Conservation (phyloP, 345 rosid genomes). For the Salix koriyanagi region DNA sequence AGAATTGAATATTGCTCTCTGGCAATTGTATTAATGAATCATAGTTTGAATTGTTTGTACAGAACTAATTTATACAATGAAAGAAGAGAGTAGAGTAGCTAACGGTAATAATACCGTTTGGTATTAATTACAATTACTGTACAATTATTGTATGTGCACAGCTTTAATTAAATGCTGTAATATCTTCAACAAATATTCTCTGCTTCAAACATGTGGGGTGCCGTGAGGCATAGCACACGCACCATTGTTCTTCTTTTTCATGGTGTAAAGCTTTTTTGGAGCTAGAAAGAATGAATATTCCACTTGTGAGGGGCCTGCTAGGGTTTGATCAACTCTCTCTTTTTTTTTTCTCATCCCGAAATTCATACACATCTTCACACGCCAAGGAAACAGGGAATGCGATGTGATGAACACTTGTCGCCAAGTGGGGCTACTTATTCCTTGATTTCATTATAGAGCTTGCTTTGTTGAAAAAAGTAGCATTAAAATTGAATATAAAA, state of each 20-base stretch:
- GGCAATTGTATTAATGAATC: too few species aligned
- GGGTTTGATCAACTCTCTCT: background rate
- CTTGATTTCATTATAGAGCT: background rate
- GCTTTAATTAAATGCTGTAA: too few species aligned
- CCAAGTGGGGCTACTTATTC: constrained; percentile 1
- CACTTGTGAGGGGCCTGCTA: background rate
- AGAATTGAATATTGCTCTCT: too few species aligned
- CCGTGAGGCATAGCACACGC: background rate
- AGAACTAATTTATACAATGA: too few species aligned
- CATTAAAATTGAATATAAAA: background rate
- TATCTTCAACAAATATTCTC: too few species aligned
- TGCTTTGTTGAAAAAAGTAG: background rate
- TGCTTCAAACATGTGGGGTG: constrained; percentile 13
- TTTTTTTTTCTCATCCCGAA: background rate
- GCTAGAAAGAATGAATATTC: background rate
- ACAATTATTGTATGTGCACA: too few species aligned
- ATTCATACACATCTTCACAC: background rate
- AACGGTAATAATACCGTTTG: too few species aligned
- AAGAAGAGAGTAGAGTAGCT: too few species aligned
- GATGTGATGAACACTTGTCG: background rate
- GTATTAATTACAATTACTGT: too few species aligned
- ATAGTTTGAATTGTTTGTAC: too few species aligned
- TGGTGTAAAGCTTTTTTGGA: background rate
- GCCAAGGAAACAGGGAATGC: background rate
- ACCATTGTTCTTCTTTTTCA: background rate